Evolutionary conservation across 768 basidiomycete species (phyloP), one percentile per base, ranked within the genome.

Genomic region (Mycena haematopus): DNA sequence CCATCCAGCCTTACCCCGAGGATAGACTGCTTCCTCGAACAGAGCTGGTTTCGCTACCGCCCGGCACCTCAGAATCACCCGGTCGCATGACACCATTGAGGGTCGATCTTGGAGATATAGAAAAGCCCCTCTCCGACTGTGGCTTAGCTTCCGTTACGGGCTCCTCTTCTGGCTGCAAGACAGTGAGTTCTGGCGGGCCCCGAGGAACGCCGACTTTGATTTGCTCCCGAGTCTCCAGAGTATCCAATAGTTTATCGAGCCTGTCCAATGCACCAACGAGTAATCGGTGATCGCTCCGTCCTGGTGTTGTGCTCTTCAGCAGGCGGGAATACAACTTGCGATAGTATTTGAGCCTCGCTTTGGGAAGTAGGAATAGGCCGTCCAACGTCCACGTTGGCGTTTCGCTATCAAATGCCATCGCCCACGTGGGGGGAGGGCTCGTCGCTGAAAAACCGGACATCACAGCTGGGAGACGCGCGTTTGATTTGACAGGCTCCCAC

Each of bases 301-400:
- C 95, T 5, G 92, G 89, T 27, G 86, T 85, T 1, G 95, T 95
- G 70, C 90, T 92, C 76, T 91, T 93, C 51, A 98, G 78, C 47
- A 99, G 78, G 52, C 91, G 86, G 53, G 85, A 82, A 72, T 99
- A 99, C 0, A 99, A 81, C 73, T 91, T 96, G 71, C 87, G 88
- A 79, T 98, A 99, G 75, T 99, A 99, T 69, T 87, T 88, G 59
- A 99, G 77, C 45, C 97, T 86, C 15, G 80, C 80, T 70, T 88
- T 90, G 0, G 97, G 97, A 10, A 99, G 83, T 14, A 91, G 77
- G 78, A 99, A 99, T 22, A 99, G 80, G 9, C 85, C 78, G 71
- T 99, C 96, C 15, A 99, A 78, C 0, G 93, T 91, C 93, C 96
- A 97, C 6, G 76, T 72, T 7, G 81, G 75, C 15, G 78, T 70